phyloP scores from a whole-genome alignment of 2,329 filamentous ascomycete genomes.

The Fusarium phyllophilum region DNA sequence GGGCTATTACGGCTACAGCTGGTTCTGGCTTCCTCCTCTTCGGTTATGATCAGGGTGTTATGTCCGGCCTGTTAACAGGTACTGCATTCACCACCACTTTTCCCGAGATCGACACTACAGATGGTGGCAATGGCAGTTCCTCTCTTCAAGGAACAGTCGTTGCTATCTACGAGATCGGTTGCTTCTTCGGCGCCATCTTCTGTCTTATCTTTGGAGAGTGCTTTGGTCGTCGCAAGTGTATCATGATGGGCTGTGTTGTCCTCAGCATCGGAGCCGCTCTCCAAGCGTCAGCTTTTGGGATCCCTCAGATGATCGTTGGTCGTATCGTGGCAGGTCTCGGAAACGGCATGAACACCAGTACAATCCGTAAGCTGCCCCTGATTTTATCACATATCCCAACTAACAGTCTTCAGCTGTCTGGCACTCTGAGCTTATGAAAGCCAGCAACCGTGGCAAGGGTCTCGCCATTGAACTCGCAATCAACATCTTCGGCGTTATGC shows the following conservation, averaged over 20 bases:
- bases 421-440: slow-evolving; percentile 56
- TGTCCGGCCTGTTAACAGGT: slow-evolving; percentile 49
- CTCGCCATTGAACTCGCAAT: slow-evolving; percentile 48
- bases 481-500: slow-evolving; percentile 52
- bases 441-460: slow-evolving; percentile 49
- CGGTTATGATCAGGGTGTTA: slow-evolving; percentile 48
- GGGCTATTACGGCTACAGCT: slow-evolving; percentile 51
- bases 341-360: slow-evolving; percentile 60
- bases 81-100: slow-evolving; percentile 47
- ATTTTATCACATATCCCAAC: background rate
- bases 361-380: slow-evolving; percentile 48
- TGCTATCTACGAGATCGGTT: slow-evolving; percentile 60
- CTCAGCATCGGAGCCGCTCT: slow-evolving; percentile 56
- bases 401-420: slow-evolving; percentile 46
- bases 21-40: slow-evolving; percentile 52
- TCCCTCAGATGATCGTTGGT: slow-evolving; percentile 57
- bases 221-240: slow-evolving; percentile 55
- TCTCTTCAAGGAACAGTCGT: slow-evolving; percentile 58
- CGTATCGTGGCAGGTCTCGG: slow-evolving; percentile 58
- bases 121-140: slow-evolving; percentile 52
- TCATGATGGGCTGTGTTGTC: slow-evolving; percentile 52
- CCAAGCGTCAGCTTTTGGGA: slow-evolving; percentile 52
- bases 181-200: slow-evolving; percentile 58
- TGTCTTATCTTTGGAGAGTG: slow-evolving; percentile 54
- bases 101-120: slow-evolving; percentile 51